Conservation (phyloP, 345 rosid species). For the Clarkia xantiana region DNA sequence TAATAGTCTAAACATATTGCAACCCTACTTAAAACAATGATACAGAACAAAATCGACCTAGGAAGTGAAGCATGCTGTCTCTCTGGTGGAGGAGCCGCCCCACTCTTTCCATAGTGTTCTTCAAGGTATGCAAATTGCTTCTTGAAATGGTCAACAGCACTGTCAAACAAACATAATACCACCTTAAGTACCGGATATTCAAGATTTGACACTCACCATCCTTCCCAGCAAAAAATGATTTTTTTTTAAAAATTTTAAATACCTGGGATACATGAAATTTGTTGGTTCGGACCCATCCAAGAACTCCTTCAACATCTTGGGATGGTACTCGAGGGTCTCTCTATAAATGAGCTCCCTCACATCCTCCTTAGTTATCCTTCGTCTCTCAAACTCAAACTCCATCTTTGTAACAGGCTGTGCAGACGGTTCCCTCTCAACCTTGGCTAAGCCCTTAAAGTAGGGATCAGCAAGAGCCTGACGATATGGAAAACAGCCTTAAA, state of each 20-base stretch:
- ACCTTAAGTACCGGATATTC: not conserved
- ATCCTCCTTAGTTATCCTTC: slow-evolving; percentile 94
- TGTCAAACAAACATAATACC: slow-evolving; percentile 18
- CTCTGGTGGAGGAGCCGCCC: slow-evolving; percentile 62
- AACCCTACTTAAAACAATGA: too few relatives aligned
- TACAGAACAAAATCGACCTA: slow-evolving; percentile 28
- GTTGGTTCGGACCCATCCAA: slow-evolving; percentile 88
- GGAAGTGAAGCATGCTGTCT: slow-evolving; percentile 95
- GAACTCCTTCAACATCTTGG: slow-evolving; percentile 77
- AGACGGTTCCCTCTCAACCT: slow-evolving; percentile 86
- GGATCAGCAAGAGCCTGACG: slow-evolving; percentile 86
- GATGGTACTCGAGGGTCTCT: slow-evolving; percentile 87
- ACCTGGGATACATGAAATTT: slow-evolving; percentile 93
- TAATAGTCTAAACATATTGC: too few relatives aligned
- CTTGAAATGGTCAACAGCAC: slow-evolving; percentile 95
- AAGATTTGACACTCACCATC: too few relatives aligned
- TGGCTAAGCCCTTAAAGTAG: slow-evolving; percentile 78
- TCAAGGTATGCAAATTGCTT: slow-evolving; percentile 92
- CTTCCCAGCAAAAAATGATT: too few relatives aligned
- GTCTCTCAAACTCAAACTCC: slow-evolving; percentile 94
- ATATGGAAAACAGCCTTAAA: too few relatives aligned
- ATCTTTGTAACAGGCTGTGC: slow-evolving; percentile 87
- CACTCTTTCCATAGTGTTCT: slow-evolving; percentile 82
- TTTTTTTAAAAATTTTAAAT: too few relatives aligned
- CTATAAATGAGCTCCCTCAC: slow-evolving; percentile 84